A percentile compares a stretch with the other conserved stretches of the same genome.
These are phyloP conservation scores for Aphanomyces stellatus DNA, from an alignment of 352 stramenopile species.

Conservation along the genomic window DNA sequence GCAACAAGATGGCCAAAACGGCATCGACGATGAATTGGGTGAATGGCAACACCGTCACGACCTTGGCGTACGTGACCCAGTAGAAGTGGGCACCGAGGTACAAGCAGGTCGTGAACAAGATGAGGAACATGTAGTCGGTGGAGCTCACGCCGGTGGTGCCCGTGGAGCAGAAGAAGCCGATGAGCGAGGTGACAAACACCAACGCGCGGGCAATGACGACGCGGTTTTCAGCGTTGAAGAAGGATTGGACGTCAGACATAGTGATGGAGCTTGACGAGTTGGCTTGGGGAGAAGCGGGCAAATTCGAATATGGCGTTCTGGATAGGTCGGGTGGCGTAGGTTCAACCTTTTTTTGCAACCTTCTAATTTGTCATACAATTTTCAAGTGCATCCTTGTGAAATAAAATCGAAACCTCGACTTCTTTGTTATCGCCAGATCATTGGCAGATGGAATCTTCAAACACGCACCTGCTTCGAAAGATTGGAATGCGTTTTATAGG, in stretches of 20 bases:
- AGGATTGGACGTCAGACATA: neutral
- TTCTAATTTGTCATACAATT: no score
- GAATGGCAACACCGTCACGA: neutral
- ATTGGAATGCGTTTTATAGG: neutral
- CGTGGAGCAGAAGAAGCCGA: conserved; percentile 11
- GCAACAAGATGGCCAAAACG: neutral
- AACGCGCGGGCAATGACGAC: neutral
- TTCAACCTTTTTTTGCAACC: no score
- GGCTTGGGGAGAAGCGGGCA: neutral
- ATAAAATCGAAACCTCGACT: neutral
- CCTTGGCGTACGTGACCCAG: neutral
- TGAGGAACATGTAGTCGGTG: conserved; percentile 4
- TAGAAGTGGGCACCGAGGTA: neutral
- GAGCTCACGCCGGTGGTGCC: neutral
- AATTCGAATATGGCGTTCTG: neutral
- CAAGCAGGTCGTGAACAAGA: neutral
- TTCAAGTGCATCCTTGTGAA: no score
- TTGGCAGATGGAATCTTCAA: neutral
- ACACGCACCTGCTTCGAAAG: neutral
- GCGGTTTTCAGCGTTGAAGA: neutral
- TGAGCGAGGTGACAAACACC: neutral
- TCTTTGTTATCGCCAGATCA: neutral
- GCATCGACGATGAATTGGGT: neutral
- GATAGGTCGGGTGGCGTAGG: no score
- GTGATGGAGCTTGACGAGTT: neutral